Evolutionary conservation across 352 stramenopile genomes (phyloP).

Genomic region (Halophytophthora batemanensis): DNA sequence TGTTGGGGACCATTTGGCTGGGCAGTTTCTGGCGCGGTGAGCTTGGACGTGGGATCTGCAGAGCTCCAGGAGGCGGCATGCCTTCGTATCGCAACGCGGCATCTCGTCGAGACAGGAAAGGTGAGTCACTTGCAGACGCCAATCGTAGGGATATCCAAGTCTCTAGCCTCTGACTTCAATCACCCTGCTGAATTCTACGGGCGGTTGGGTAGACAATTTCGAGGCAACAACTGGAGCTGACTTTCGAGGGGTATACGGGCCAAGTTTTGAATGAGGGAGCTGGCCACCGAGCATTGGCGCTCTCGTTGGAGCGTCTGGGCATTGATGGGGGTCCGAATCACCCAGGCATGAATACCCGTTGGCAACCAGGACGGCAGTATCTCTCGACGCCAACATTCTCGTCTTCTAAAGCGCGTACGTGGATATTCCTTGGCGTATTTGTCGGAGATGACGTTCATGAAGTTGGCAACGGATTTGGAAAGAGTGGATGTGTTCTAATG

Average conservation of each 20-base stretch:
- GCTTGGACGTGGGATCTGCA: constrained; percentile 17
- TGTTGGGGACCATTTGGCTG: not conserved
- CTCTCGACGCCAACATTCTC: constrained; percentile 24
- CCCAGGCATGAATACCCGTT: constrained; percentile 7
- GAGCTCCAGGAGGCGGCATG: constrained; percentile 18
- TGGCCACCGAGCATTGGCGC: constrained; percentile 10
- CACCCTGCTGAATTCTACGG: not conserved
- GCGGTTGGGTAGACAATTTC: constrained; percentile 24
- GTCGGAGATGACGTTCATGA: too few species aligned
- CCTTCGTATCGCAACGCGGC: constrained; percentile 32
- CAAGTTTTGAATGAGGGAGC: constrained; percentile 11
- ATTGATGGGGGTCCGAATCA: not conserved
- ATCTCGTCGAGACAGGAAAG: constrained; percentile 22
- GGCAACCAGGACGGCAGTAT: constrained; percentile 31
- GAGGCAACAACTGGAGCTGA: constrained; percentile 13
- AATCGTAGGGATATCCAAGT: too few species aligned
- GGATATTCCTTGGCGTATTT: not conserved
- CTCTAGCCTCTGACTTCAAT: too few species aligned
- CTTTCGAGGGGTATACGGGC: constrained; percentile 31
- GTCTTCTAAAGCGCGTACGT: constrained; percentile 18
- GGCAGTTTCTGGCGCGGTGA: constrained; percentile 20
- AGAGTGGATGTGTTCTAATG: too few species aligned
- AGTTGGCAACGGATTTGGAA: too few species aligned
- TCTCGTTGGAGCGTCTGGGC: constrained; percentile 6
- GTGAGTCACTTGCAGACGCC: constrained; percentile 19